phyloP scores from a whole-genome alignment of 2,329 filamentous ascomycete genomes.

The Diatrype stigma region DNA sequence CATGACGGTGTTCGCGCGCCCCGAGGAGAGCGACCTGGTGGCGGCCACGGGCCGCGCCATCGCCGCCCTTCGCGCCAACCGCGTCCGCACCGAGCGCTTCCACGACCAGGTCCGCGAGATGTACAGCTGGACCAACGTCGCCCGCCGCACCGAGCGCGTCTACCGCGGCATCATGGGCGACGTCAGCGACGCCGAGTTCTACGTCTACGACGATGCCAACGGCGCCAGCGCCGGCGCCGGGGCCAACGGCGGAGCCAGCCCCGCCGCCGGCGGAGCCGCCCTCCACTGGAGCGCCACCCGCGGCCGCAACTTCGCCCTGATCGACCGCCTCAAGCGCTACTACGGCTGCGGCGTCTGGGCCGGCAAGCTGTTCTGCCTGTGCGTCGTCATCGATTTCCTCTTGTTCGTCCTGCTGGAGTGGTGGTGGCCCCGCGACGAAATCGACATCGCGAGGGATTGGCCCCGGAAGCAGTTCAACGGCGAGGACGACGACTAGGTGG shows the following conservation, averaged over 20 bases:
- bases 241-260: no score
- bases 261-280: no score
- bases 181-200: constrained; percentile 83
- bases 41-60: constrained; percentile 87
- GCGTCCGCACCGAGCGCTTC: constrained; percentile 86
- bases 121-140: constrained; percentile 98
- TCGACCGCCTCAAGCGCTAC: constrained; percentile 91
- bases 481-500: constrained; percentile 24
- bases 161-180: constrained; percentile 89
- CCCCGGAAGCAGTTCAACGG: constrained; percentile 60
- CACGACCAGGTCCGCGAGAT: constrained; percentile 97
- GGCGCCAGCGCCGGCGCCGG: no score
- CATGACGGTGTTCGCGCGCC: constrained; percentile 97
- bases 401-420: constrained; percentile 86
- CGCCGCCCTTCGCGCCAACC: constrained; percentile 75
- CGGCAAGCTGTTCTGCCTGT: constrained; percentile 93
- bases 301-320: constrained; percentile 79
- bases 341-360: constrained; percentile 99
- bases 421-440: constrained; percentile 76
- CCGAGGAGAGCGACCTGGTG: constrained; percentile 93
- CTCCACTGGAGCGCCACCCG: constrained; percentile 65
- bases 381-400: constrained; percentile 89
- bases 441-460: constrained; percentile 90
- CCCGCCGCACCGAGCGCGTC: constrained; percentile 86
- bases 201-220: constrained; percentile 69